Evolutionary conservation across 176 grass and related monocot genomes (phyloP).

Genomic region (Lolium perenne): DNA sequence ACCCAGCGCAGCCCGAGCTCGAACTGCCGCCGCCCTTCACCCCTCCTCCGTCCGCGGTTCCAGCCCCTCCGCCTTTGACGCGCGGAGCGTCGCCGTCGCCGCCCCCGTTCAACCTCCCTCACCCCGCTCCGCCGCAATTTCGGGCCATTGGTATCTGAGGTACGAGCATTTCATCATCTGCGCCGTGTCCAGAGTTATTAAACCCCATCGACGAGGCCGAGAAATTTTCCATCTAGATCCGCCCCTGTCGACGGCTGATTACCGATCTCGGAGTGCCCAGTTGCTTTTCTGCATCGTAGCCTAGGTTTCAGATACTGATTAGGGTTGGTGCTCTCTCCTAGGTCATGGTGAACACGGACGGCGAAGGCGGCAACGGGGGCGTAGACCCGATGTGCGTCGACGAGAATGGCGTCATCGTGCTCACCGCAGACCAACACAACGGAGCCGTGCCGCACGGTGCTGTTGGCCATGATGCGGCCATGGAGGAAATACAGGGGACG

Average conservation of each 20-base stretch:
- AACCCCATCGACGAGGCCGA: not conserved
- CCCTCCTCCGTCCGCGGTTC: not conserved
- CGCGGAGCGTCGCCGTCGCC: not conserved
- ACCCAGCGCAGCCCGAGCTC: not conserved
- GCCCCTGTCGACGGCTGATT: not conserved
- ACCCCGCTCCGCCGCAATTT: not conserved
- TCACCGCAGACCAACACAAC: not conserved
- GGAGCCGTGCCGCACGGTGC: not conserved
- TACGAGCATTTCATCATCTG: not conserved
- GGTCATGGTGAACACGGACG: not conserved
- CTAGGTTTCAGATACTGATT: conserved; percentile 15
- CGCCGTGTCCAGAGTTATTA: not conserved
- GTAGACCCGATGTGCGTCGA: conserved; percentile 35
- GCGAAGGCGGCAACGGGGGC: not conserved
- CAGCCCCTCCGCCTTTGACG: not conserved
- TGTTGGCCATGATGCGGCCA: not conserved
- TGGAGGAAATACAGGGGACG: not conserved
- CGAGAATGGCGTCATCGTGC: not conserved
- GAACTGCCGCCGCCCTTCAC: not conserved
- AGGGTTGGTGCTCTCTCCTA: not conserved
- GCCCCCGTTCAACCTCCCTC: not conserved
- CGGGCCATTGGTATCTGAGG: not conserved
- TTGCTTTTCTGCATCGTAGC: not conserved
- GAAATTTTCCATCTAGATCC: not conserved
- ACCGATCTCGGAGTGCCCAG: not conserved